Evolutionary conservation across 2,329 filamentous ascomycete genomes (phyloP).

Genomic region (Daldinia sp.): DNA sequence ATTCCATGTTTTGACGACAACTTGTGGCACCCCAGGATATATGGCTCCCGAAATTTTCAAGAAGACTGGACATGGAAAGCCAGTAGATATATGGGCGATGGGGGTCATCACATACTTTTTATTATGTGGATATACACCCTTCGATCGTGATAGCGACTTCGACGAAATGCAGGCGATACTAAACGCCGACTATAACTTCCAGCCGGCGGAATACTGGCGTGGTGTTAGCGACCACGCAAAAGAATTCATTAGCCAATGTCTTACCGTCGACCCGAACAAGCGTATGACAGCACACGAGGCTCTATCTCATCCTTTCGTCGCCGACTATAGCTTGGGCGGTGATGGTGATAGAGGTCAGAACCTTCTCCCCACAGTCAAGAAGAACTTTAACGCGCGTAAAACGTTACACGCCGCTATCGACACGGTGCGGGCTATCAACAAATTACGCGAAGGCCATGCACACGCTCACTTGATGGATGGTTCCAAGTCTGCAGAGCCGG

Average conservation of each 20-base stretch:
- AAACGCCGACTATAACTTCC: slow-evolving; percentile 95
- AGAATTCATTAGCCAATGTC: slow-evolving; percentile 89
- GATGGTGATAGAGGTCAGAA: slow-evolving; percentile 65
- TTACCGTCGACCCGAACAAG: slow-evolving; percentile 86
- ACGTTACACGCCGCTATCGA: slow-evolving; percentile 76
- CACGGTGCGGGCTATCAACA: slow-evolving; percentile 75
- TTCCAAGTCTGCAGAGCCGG: slow-evolving; percentile 60
- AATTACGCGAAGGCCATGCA: slow-evolving; percentile 68
- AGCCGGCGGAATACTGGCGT: slow-evolving; percentile 94
- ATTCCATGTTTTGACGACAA: slow-evolving; percentile 97
- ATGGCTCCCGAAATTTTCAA: slow-evolving; percentile 99
- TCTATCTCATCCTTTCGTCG: slow-evolving; percentile 71
- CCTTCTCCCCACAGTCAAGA: slow-evolving; percentile 73
- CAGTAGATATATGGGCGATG: slow-evolving; percentile 97
- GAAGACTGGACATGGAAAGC: slow-evolving; percentile 97
- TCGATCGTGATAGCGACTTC: slow-evolving; percentile 95
- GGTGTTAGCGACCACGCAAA: slow-evolving; percentile 86
- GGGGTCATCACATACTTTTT: slow-evolving; percentile 99
- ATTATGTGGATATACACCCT: slow-evolving; percentile 96
- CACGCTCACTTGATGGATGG: slow-evolving; percentile 68
- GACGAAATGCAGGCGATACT: slow-evolving; percentile 99
- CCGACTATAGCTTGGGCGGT: slow-evolving; percentile 56
- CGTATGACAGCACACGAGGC: slow-evolving; percentile 92
- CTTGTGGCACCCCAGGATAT: slow-evolving; percentile 96
- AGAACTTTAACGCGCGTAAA: slow-evolving; percentile 76